A percentile compares a stretch with the other conserved stretches of the same genome.
Evolutionary conservation across 768 basidiomycete genomes (phyloP).

Genomic region (Collybia sordida): DNA sequence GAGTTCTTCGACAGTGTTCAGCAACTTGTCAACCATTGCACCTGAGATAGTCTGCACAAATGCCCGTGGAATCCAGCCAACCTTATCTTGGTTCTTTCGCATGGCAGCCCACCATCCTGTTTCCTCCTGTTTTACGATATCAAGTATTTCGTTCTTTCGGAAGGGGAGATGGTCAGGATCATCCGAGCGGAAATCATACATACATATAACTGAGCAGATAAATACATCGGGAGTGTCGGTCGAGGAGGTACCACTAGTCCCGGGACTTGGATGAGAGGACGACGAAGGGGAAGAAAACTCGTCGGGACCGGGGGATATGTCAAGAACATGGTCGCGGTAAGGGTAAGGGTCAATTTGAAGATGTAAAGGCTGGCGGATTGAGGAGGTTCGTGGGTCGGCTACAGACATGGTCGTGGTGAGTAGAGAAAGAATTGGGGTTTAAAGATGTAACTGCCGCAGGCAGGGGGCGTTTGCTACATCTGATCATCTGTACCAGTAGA

Average conservation of each 20-base stretch:
- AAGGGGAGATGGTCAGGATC: slow-evolving; percentile 66
- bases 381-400: slow-evolving; percentile 31
- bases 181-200: slow-evolving; percentile 65
- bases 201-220: slow-evolving; percentile 58
- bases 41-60: slow-evolving; percentile 59
- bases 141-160: slow-evolving; percentile 63
- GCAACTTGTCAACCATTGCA: slow-evolving; percentile 49
- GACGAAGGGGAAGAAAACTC: slow-evolving; percentile 28
- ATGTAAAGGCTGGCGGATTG: slow-evolving; percentile 38
- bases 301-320: slow-evolving; percentile 28
- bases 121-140: slow-evolving; percentile 65
- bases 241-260: slow-evolving; percentile 27
- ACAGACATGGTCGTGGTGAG: slow-evolving; percentile 18
- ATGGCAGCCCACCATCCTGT: slow-evolving; percentile 86
- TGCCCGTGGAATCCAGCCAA: slow-evolving; percentile 79
- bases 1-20: slow-evolving; percentile 40
- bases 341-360: slow-evolving; percentile 37
- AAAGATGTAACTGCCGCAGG: background rate
- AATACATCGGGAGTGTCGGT: slow-evolving; percentile 27
- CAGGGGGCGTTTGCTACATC: background rate
- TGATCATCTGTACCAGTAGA: slow-evolving; percentile 3
- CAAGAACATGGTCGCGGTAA: slow-evolving; percentile 22
- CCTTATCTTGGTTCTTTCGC: slow-evolving; percentile 43
- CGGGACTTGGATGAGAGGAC: slow-evolving; percentile 28
- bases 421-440: background rate